Percentiles rank a stretch among this genome's conserved stretches.
phyloP scores from a whole-genome alignment of 2,329 filamentous ascomycete species.

The Phialophora expanda region DNA sequence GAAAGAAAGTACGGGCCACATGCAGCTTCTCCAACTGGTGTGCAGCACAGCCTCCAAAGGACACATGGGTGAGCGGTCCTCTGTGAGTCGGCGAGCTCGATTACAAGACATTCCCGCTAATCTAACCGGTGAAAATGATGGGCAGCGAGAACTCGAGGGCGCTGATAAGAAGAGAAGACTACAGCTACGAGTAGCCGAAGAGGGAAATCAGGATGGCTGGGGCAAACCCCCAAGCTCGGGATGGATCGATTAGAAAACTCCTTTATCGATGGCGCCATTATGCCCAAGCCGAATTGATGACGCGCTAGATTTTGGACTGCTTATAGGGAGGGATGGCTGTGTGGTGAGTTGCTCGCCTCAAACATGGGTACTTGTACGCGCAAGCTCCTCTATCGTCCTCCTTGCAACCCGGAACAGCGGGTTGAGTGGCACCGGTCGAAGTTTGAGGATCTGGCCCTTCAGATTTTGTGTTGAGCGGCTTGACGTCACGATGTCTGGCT shows the following conservation, averaged over 20 bases:
- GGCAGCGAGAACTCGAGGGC: background rate
- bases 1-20: background rate
- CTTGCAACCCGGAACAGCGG: background rate
- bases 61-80: background rate
- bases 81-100: background rate
- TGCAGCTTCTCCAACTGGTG: background rate
- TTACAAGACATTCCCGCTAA: background rate
- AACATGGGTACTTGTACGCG: background rate
- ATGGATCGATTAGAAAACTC: slow-evolving; percentile 1
- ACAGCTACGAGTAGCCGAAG: background rate
- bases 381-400: background rate
- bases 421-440: background rate
- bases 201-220: background rate
- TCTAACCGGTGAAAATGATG: background rate
- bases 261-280: slow-evolving; percentile 4
- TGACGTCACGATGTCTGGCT: background rate
- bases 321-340: background rate
- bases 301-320: background rate
- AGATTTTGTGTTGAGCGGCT: background rate
- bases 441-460: background rate
- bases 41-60: background rate
- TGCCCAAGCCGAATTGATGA: background rate
- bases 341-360: background rate
- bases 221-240: background rate
- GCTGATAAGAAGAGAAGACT: background rate